phyloP scores from a whole-genome alignment of 139 green algal genomes.

The Yamagishiella unicocca region DNA sequence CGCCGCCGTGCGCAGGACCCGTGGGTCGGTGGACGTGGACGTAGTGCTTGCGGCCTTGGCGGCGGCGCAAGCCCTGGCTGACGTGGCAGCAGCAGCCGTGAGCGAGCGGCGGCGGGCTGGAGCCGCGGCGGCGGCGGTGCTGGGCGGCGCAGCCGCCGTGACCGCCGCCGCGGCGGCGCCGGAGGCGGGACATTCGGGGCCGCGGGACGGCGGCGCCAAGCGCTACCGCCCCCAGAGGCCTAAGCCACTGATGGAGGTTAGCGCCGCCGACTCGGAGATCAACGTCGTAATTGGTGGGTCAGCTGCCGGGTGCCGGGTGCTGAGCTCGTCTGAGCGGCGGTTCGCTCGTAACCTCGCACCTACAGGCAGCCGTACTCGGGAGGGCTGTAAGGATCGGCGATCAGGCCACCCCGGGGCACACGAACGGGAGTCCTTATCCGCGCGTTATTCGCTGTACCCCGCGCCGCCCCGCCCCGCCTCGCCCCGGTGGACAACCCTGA shows the following conservation, averaged over 20 bases:
- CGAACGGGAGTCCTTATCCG: too few species aligned
- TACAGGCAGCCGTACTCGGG: too few species aligned
- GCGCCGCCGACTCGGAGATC: not conserved
- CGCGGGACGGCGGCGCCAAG: not conserved
- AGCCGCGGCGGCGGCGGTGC: not conserved
- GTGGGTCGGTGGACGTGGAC: conserved; percentile 25
- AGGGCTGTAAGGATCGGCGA: too few species aligned
- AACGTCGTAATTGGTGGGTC: not conserved
- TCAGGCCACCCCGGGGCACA: too few species aligned
- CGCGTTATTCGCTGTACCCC: too few species aligned
- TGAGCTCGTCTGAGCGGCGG: too few species aligned
- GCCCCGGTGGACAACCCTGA: too few species aligned
- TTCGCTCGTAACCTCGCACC: too few species aligned
- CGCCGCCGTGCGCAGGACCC: not conserved
- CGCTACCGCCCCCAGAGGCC: not conserved
- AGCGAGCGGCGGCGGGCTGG: not conserved
- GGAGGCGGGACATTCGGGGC: not conserved
- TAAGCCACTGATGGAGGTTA: not conserved
- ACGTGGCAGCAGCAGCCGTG: not conserved
- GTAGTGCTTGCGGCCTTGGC: not conserved
- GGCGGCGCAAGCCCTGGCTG: not conserved
- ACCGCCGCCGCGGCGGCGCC: not conserved
- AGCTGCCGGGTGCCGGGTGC: too few species aligned
- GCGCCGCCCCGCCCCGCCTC: too few species aligned
- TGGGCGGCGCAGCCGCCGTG: not conserved